phyloP scores from a whole-genome alignment of 371 early-diverging fungal genomes.

The Mucor mucedo region DNA sequence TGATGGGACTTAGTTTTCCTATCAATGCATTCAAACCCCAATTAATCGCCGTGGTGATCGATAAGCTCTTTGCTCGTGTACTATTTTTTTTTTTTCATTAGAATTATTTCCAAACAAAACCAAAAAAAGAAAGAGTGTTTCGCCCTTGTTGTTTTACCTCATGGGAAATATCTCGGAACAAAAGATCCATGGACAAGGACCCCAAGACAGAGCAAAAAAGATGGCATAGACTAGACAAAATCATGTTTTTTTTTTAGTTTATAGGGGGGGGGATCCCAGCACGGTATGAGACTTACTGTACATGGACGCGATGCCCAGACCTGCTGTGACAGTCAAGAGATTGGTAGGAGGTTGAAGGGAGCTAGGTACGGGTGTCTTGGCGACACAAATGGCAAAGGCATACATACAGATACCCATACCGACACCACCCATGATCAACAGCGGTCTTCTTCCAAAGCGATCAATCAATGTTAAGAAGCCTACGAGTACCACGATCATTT shows the following conservation, averaged over 20 bases:
- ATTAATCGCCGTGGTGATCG: constrained; percentile 55
- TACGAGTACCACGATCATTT: constrained; percentile 26
- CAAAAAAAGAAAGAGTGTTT: too few relatives aligned
- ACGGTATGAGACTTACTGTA: constrained; percentile 28
- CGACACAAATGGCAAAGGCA: constrained; percentile 25
- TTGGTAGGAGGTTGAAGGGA: neutral
- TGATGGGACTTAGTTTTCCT: constrained; percentile 38
- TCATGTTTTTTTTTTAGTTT: neutral
- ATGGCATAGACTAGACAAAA: constrained; percentile 26
- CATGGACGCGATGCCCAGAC: constrained; percentile 39
- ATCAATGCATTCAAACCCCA: constrained; percentile 52
- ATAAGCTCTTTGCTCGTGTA: constrained; percentile 24
- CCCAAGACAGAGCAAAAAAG: constrained; percentile 45
- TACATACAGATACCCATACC: constrained; percentile 31
- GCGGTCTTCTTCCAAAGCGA: constrained; percentile 28
- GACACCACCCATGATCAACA: constrained; percentile 24
- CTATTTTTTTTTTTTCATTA: neutral
- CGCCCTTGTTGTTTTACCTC: constrained; percentile 18
- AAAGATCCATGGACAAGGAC: constrained; percentile 47
- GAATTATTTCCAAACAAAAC: too few relatives aligned
- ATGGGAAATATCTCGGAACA: constrained; percentile 65
- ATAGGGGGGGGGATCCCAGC: too few relatives aligned
- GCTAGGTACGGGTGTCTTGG: neutral
- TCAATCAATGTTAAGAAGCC: constrained; percentile 25
- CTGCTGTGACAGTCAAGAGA: constrained; percentile 17